Conservation (phyloP, 805 yeast genomes). For the Komagataella ulmi region DNA sequence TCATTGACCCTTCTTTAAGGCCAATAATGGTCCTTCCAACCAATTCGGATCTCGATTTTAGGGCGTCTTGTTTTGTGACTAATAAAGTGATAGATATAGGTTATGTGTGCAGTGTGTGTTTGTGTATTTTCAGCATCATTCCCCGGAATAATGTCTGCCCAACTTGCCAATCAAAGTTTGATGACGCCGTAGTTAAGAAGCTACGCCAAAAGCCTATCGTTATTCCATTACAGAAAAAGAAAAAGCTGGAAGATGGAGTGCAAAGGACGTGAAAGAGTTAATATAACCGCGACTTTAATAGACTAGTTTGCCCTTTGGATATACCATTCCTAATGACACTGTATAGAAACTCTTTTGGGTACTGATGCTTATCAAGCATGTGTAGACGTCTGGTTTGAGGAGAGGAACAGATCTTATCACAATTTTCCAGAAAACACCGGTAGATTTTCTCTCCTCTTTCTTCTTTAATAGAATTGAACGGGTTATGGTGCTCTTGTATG, state of each 20-base stretch:
- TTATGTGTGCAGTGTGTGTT: conserved; percentile 87
- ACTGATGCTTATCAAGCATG: conserved; percentile 34
- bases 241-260: conserved; percentile 7
- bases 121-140: conserved; percentile 61
- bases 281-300: conserved; percentile 6
- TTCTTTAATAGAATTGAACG: conserved; percentile 22
- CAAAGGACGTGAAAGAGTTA: neutral
- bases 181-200: conserved; percentile 42
- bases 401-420: conserved; percentile 24
- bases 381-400: conserved; percentile 31
- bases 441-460: conserved; percentile 27
- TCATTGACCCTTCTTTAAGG: conserved; percentile 75
- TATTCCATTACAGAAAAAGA: conserved; percentile 15
- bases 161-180: conserved; percentile 73
- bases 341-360: conserved; percentile 23
- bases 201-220: conserved; percentile 43
- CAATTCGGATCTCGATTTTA: conserved; percentile 74
- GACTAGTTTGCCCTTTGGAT: conserved; percentile 7
- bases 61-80: conserved; percentile 89
- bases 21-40: conserved; percentile 72
- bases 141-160: conserved; percentile 69
- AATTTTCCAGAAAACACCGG: conserved; percentile 27
- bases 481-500: conserved; percentile 39
- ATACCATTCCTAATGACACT: conserved; percentile 17
- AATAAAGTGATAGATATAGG: conserved; percentile 90